phyloP scores from a whole-genome alignment of 169 alveolate species.

The Plasmodium fragile region DNA sequence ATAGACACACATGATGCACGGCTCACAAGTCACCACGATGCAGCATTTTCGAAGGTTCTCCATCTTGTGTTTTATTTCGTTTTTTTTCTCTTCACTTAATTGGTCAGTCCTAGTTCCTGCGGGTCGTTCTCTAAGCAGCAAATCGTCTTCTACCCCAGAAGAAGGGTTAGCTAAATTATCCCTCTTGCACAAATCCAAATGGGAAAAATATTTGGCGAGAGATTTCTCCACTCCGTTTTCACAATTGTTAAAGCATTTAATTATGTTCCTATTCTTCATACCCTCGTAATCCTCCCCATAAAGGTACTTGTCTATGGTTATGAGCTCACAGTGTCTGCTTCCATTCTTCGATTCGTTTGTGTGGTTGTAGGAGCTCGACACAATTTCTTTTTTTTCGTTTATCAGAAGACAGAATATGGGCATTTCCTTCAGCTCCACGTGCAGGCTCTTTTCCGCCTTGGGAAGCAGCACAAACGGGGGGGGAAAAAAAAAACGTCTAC shows the following conservation, averaged over 20 bases:
- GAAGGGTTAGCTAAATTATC: background rate
- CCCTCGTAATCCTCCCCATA: slow-evolving; percentile 62
- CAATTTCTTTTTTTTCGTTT: slow-evolving; percentile 46
- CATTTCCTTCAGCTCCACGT: slow-evolving; percentile 57
- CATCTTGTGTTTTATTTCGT: slow-evolving; percentile 9
- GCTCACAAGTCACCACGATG: slow-evolving; percentile 85
- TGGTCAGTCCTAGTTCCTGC: background rate
- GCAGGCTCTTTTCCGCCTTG: slow-evolving; percentile 67
- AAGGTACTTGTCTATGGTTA: slow-evolving; percentile 60
- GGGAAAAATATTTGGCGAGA: slow-evolving; percentile 7
- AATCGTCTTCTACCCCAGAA: background rate
- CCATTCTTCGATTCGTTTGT: slow-evolving; percentile 72
- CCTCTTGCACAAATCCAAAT: background rate
- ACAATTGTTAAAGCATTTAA: slow-evolving; percentile 55
- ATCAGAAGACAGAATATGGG: slow-evolving; percentile 59
- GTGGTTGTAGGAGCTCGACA: slow-evolving; percentile 54
- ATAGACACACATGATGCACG: slow-evolving; percentile 91
- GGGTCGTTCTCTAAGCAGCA: background rate
- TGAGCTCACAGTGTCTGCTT: slow-evolving; percentile 65
- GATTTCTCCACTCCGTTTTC: slow-evolving; percentile 36
- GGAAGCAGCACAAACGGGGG: background rate
- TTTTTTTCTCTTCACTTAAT: slow-evolving; percentile 21
- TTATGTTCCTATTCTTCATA: slow-evolving; percentile 45
- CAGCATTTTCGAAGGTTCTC: slow-evolving; percentile 25
- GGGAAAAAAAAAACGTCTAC: background rate